Percentiles rank a stretch among this genome's conserved stretches.
Evolutionary conservation across 208 protist species (phyloP).

Genomic region (Angomonas deanei): DNA sequence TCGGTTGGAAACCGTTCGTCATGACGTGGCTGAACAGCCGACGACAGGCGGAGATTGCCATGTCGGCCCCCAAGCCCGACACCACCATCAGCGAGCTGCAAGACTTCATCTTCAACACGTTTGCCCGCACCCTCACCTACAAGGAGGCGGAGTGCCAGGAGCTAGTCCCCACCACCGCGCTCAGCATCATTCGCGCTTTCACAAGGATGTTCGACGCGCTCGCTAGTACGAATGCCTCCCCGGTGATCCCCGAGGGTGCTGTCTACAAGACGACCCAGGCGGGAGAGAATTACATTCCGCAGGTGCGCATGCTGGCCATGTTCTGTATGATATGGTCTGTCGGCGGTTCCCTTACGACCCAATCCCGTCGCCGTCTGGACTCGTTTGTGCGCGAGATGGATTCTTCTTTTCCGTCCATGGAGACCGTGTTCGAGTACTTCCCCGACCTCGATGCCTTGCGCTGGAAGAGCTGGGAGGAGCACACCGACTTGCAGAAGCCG

Average conservation of each 20-base stretch:
- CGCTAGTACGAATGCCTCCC: conserved; percentile 76
- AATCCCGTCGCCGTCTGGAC: conserved; percentile 91
- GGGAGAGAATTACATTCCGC: conserved; percentile 83
- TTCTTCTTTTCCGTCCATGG: conserved; percentile 91
- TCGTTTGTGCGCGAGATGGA: conserved; percentile 94
- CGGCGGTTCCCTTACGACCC: conserved; percentile 89
- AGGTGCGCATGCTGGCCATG: conserved; percentile 93
- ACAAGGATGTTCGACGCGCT: conserved; percentile 94
- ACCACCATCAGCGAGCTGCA: conserved; percentile 75
- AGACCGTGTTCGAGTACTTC: conserved; percentile 98
- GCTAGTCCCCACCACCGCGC: conserved; percentile 80
- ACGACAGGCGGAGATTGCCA: conserved; percentile 77
- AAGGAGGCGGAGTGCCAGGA: conserved; percentile 82
- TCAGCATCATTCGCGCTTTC: conserved; percentile 91
- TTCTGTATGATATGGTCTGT: conserved; percentile 96
- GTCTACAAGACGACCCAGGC: conserved; percentile 75
- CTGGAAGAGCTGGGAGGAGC: conserved; percentile 94
- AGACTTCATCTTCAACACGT: conserved; percentile 82
- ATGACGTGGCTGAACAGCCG: conserved; percentile 91
- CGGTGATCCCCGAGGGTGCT: conserved; percentile 53
- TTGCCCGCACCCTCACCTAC: conserved; percentile 76
- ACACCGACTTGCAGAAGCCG: conserved; percentile 73
- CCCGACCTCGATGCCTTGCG: conserved; percentile 85
- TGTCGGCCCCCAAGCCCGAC: conserved; percentile 90
- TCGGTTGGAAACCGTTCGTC: conserved; percentile 94